Percentiles rank a stretch among this genome's conserved stretches.
Conservation (phyloP, 805 yeast species). For the Nakazawaea molendinolei region DNA sequence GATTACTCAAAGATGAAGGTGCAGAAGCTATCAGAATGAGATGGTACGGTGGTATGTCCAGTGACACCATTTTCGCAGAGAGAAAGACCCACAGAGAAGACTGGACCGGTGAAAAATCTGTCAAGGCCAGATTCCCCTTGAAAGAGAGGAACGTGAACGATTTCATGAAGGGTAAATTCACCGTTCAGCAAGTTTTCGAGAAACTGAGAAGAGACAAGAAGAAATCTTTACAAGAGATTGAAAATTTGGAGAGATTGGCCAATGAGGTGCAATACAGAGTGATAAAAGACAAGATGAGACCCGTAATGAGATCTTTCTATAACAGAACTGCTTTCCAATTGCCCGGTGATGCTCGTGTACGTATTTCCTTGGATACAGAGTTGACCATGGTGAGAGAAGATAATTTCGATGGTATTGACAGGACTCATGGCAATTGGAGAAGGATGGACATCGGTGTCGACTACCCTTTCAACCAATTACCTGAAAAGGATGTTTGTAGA, state of each 20-base stretch:
- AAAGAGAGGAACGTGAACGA: slow-evolving; percentile 88
- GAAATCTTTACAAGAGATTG: slow-evolving; percentile 81
- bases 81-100: slow-evolving; percentile 98
- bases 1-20: slow-evolving; percentile 94
- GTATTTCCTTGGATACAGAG: slow-evolving; percentile 96
- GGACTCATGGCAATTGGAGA: slow-evolving; percentile 95
- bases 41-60: slow-evolving; percentile 98
- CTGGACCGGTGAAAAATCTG: slow-evolving; percentile 87
- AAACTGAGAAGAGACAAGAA: slow-evolving; percentile 91
- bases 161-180: slow-evolving; percentile 75
- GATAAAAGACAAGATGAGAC: slow-evolving; percentile 77
- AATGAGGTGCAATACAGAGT: slow-evolving; percentile 83
- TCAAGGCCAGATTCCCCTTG: slow-evolving; percentile 89
- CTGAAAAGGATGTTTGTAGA: slow-evolving; percentile 79
- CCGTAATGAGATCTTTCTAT: slow-evolving; percentile 93
- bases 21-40: slow-evolving; percentile 97
- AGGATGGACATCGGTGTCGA: slow-evolving; percentile 98
- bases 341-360: slow-evolving; percentile 98
- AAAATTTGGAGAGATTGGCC: slow-evolving; percentile 86
- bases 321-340: slow-evolving; percentile 98
- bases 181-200: slow-evolving; percentile 86
- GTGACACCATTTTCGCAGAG: slow-evolving; percentile 71
- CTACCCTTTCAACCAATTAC: slow-evolving; percentile 85
- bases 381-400: slow-evolving; percentile 97
- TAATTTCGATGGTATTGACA: slow-evolving; percentile 72